phyloP scores from a whole-genome alignment of 139 green algal genomes.

The Micromonas commoda region DNA sequence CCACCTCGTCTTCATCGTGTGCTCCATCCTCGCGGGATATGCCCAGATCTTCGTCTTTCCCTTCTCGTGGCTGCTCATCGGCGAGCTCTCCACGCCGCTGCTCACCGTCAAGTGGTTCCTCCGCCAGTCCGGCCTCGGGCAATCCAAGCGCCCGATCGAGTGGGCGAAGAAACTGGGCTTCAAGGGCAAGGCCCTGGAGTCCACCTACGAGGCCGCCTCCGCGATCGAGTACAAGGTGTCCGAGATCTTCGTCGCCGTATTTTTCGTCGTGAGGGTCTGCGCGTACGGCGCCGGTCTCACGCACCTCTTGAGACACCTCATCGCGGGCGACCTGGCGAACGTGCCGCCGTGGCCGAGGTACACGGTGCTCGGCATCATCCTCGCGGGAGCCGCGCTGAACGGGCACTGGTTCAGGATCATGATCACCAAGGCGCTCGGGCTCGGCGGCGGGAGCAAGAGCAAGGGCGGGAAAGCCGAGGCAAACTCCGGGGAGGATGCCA shows the following conservation, averaged over 20 bases:
- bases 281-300: neutral
- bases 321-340: neutral
- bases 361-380: neutral
- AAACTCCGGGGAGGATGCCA: too few species aligned
- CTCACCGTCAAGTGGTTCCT: conserved; percentile 6
- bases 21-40: neutral
- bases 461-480: too few species aligned
- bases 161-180: neutral
- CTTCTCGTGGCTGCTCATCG: conserved; percentile 8
- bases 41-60: neutral
- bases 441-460: neutral
- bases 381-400: neutral
- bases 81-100: conserved; percentile 8
- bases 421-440: neutral
- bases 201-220: neutral
- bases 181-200: neutral
- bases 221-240: neutral
- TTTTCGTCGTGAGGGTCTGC: conserved; percentile 7
- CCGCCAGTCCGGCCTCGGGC: neutral
- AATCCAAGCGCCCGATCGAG: neutral
- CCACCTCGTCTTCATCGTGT: conserved; percentile 6
- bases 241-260: neutral
- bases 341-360: neutral
- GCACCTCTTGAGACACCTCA: neutral
- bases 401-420: conserved; percentile 8